Percentiles rank a stretch among this genome's conserved stretches.
These are phyloP conservation scores for Talaromyces sp. DNA, from an alignment of 2,329 filamentous ascomycete species.

Conservation along the genomic window DNA sequence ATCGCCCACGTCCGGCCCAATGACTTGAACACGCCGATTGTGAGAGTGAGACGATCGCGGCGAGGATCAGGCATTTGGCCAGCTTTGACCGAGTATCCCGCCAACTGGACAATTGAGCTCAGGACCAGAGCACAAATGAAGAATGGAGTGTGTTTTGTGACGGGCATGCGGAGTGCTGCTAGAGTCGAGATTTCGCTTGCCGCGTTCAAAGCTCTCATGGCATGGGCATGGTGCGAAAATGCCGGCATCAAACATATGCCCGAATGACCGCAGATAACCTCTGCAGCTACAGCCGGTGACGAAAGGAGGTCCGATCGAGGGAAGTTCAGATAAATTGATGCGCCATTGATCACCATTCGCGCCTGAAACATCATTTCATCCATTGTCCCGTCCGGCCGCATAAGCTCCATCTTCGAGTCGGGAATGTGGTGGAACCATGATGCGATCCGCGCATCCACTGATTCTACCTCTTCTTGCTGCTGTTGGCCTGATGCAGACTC, in stretches of 20 bases:
- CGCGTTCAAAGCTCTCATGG: slow-evolving; percentile 74
- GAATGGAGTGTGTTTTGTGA: slow-evolving; percentile 76
- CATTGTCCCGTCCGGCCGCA: slow-evolving; percentile 67
- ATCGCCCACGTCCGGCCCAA: slow-evolving; percentile 71
- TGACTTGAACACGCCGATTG: slow-evolving; percentile 71
- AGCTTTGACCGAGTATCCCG: slow-evolving; percentile 67
- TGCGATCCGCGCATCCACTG: slow-evolving; percentile 57
- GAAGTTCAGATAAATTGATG: slow-evolving; percentile 73
- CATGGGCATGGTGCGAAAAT: slow-evolving; percentile 56
- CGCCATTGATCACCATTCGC: slow-evolving; percentile 68
- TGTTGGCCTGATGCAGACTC: slow-evolving; percentile 41
- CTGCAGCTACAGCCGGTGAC: slow-evolving; percentile 49
- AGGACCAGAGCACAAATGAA: slow-evolving; percentile 79
- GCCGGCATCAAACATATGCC: slow-evolving; percentile 40
- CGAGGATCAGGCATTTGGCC: slow-evolving; percentile 57
- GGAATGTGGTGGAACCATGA: slow-evolving; percentile 84
- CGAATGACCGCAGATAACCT: slow-evolving; percentile 48
- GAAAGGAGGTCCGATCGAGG: slow-evolving; percentile 71
- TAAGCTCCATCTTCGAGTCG: slow-evolving; percentile 65
- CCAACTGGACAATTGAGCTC: slow-evolving; percentile 77
- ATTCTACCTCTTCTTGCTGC: slow-evolving; percentile 56
- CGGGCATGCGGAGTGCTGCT: slow-evolving; percentile 56
- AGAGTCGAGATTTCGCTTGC: slow-evolving; percentile 77
- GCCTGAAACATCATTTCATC: slow-evolving; percentile 94
- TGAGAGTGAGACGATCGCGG: slow-evolving; percentile 71